These are phyloP conservation scores for Nyctanthes arbortristis DNA, from an alignment of 257 asterid genomes.

Conservation along the genomic window DNA sequence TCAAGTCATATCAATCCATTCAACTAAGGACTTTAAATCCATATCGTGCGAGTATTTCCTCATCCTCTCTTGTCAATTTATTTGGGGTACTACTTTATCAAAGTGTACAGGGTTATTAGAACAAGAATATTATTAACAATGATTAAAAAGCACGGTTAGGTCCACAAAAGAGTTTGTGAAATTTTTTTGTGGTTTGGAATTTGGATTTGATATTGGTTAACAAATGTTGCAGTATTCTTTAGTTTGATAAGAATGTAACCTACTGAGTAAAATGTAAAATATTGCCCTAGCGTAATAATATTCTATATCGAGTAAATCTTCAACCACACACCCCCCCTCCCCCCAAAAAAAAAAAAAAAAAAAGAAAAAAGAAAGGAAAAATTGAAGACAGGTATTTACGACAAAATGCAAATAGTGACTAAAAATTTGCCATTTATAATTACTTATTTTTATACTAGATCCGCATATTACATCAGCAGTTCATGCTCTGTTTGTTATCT, in stretches of 20 bases:
- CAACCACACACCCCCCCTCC: too few relatives aligned
- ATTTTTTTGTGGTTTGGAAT: too few relatives aligned
- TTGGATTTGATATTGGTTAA: too few relatives aligned
- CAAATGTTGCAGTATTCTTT: too few relatives aligned
- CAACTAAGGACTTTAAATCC: conserved; percentile 97
- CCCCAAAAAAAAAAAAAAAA: too few relatives aligned
- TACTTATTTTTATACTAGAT: background rate
- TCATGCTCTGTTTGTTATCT: conserved; percentile 8
- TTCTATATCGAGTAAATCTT: conserved; percentile 6
- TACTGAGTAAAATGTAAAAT: too few relatives aligned
- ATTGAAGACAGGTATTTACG: background rate
- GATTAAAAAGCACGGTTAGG: too few relatives aligned
- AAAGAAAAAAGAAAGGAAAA: too few relatives aligned
- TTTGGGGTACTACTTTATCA: conserved; percentile 17
- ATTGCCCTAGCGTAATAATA: too few relatives aligned
- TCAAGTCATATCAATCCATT: conserved; percentile 94
- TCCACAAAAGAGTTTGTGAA: too few relatives aligned
- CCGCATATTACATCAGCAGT: conserved; percentile 6
- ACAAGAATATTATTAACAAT: too few relatives aligned
- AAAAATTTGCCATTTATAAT: background rate
- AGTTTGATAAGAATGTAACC: too few relatives aligned
- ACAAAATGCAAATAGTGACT: background rate
- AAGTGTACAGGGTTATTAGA: background rate
- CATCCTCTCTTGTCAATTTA: conserved; percentile 21
- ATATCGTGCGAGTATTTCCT: conserved; percentile 88